Percentiles rank a stretch among this genome's conserved stretches.
These are phyloP conservation scores for Lepidium campestre DNA, from an alignment of 441 rosid species.

Conservation along the genomic window DNA sequence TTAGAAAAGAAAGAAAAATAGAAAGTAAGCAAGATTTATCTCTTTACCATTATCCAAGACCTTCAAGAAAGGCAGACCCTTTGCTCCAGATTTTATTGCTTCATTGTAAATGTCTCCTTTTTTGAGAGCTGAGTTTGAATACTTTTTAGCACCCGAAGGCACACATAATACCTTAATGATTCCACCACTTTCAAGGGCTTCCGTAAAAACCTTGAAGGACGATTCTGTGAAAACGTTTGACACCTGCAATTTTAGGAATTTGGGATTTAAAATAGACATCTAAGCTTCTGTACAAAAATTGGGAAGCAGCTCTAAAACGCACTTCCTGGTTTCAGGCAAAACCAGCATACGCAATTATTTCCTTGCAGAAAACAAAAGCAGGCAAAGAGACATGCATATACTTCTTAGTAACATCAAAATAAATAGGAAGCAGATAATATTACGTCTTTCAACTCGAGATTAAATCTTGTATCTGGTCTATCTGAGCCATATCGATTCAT, in stretches of 20 bases:
- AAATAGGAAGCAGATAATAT: slow-evolving; percentile 18
- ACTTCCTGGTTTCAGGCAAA: not conserved
- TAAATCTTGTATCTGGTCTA: slow-evolving; percentile 90
- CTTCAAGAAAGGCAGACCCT: slow-evolving; percentile 90
- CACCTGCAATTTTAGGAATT: slow-evolving; percentile 52
- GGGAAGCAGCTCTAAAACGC: not conserved
- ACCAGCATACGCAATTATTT: not conserved
- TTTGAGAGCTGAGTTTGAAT: slow-evolving; percentile 84
- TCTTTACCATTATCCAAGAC: slow-evolving; percentile 73
- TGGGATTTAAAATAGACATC: not conserved
- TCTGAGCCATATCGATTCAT: slow-evolving; percentile 88
- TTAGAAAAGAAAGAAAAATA: not conserved
- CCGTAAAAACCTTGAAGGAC: slow-evolving; percentile 72
- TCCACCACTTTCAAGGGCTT: slow-evolving; percentile 66
- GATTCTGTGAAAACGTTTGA: slow-evolving; percentile 61
- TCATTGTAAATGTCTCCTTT: slow-evolving; percentile 79
- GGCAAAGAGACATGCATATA: not conserved
- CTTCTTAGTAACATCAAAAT: not conserved
- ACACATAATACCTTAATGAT: slow-evolving; percentile 68
- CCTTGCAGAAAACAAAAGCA: slow-evolving; percentile 1
- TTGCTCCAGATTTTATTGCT: slow-evolving; percentile 88
- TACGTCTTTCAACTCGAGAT: slow-evolving; percentile 90
- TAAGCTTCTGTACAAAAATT: not conserved
- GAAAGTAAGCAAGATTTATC: not conserved
- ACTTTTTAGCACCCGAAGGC: slow-evolving; percentile 69